A percentile compares a stretch with the other conserved stretches of the same genome.
Conservation (phyloP, 192 early-diverging fungal genomes). For the Funneliformis geosporum region DNA sequence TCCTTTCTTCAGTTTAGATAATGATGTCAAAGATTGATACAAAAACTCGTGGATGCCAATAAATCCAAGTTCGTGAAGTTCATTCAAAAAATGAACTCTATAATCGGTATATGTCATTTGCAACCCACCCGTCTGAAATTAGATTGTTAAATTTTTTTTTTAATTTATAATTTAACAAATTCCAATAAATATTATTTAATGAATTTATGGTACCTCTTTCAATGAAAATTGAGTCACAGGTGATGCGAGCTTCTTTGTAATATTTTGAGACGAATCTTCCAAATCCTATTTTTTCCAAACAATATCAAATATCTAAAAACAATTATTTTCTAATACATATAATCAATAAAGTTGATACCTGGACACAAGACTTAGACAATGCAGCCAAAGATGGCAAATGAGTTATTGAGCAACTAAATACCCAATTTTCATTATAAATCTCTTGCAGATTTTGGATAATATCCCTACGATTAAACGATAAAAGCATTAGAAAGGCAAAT, state of each 20-base stretch:
- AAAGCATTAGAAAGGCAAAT: background rate
- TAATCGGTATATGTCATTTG: constrained; percentile 15
- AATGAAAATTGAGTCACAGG: background rate
- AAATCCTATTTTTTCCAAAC: background rate
- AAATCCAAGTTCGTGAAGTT: background rate
- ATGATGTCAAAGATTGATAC: constrained; percentile 14
- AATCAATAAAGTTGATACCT: background rate
- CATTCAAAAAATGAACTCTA: constrained; percentile 16
- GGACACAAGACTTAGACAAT: constrained; percentile 5
- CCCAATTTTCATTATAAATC: background rate
- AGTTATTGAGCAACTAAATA: background rate
- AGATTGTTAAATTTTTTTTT: background rate
- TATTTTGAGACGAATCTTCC: constrained; percentile 7
- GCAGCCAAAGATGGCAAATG: constrained; percentile 13
- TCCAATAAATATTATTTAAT: background rate
- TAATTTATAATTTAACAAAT: background rate
- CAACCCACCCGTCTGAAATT: constrained; percentile 2
- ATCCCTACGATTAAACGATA: background rate
- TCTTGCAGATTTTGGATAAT: constrained; percentile 9
- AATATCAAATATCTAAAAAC: background rate
- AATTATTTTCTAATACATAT: background rate
- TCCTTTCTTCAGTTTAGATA: constrained; percentile 13
- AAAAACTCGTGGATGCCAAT: constrained; percentile 13
- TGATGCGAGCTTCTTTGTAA: background rate
- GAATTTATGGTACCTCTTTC: background rate